Conservation (phyloP, 805 yeast species). For the Yarrowia alimentaria region DNA sequence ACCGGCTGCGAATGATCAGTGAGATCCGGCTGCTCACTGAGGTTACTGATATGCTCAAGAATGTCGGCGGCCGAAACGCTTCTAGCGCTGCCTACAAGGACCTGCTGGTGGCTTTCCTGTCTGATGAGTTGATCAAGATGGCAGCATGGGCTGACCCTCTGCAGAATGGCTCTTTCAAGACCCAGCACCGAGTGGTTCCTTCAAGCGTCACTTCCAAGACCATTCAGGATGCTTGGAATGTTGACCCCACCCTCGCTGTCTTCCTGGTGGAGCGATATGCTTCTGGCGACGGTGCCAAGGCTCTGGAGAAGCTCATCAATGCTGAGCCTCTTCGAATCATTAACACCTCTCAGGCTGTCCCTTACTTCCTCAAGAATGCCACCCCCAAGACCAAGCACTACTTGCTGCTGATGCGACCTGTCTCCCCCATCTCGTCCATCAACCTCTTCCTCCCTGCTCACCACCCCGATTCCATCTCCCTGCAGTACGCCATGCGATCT, state of each 20-base stretch:
- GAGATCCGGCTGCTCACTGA: constrained; percentile 61
- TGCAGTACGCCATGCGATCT: constrained; percentile 89
- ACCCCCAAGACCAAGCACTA: constrained; percentile 33
- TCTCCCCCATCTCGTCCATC: constrained; percentile 81
- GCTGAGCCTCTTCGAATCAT: constrained; percentile 60
- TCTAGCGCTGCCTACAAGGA: constrained; percentile 40
- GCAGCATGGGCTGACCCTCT: constrained; percentile 76
- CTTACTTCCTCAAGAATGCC: constrained; percentile 46
- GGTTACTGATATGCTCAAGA: constrained; percentile 43
- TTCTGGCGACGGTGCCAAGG: constrained; percentile 41
- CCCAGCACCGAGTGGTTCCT: constrained; percentile 22
- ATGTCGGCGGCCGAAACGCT: constrained; percentile 29
- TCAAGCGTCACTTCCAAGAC: constrained; percentile 36
- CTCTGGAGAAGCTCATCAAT: constrained; percentile 48
- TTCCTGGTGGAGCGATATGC: constrained; percentile 61
- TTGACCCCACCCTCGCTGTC: constrained; percentile 72
- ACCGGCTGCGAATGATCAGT: constrained; percentile 64
- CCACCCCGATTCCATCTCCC: constrained; percentile 59
- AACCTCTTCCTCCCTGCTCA: constrained; percentile 75
- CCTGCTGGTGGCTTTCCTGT: constrained; percentile 61
- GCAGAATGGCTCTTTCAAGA: constrained; percentile 38
- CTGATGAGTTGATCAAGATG: constrained; percentile 70
- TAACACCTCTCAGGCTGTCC: constrained; percentile 57
- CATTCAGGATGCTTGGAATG: constrained; percentile 56
- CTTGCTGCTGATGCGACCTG: constrained; percentile 65